Conservation (phyloP, 495 filamentous ascomycete genomes). For the Friedmanniomyces simplex region DNA sequence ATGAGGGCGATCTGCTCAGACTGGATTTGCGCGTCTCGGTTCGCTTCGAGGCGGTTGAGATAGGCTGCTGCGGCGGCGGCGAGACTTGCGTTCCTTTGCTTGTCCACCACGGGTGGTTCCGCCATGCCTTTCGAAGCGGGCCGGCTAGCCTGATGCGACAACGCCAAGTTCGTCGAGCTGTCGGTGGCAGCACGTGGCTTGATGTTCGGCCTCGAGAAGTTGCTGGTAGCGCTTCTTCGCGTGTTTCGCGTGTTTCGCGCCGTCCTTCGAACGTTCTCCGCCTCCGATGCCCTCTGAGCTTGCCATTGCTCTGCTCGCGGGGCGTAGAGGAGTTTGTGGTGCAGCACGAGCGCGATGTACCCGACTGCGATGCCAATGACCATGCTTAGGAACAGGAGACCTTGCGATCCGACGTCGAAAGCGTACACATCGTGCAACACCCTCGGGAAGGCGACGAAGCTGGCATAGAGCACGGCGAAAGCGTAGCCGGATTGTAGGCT, state of each 20-base stretch:
- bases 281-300: background rate
- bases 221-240: background rate
- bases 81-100: background rate
- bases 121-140: background rate
- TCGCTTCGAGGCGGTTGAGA: background rate
- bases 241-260: background rate
- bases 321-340: background rate
- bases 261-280: background rate
- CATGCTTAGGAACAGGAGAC: slow-evolving; percentile 6
- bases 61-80: slow-evolving; percentile 1
- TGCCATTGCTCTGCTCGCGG: slow-evolving; percentile 1
- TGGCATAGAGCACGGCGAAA: slow-evolving; percentile 31
- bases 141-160: background rate
- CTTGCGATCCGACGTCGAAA: background rate
- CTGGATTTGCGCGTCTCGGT: background rate
- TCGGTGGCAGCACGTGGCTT: background rate
- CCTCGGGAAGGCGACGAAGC: slow-evolving; percentile 33
- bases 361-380: background rate
- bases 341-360: background rate
- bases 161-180: background rate
- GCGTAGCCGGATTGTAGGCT: slow-evolving; percentile 26
- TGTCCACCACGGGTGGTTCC: background rate
- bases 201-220: background rate
- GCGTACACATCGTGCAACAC: background rate
- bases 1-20: slow-evolving; percentile 1